phyloP scores from a whole-genome alignment of 2,329 filamentous ascomycete species.

The Trichophyton schoenleinii region DNA sequence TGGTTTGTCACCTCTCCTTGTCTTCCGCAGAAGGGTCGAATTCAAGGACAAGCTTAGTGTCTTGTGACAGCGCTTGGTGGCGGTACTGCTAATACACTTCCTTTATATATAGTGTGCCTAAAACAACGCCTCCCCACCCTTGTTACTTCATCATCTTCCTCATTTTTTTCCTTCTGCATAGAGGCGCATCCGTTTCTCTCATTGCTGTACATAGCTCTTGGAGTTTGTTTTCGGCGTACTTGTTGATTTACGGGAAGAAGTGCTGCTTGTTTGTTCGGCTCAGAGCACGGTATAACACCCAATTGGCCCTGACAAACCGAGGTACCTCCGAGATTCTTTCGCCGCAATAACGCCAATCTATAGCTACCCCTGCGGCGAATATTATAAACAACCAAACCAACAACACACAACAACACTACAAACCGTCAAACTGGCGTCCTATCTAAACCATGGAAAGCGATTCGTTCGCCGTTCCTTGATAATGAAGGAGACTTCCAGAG shows the following conservation, averaged over 20 bases:
- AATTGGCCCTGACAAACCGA: slow-evolving; percentile 1
- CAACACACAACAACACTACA: background rate
- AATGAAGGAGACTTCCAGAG: background rate
- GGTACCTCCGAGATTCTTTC: background rate
- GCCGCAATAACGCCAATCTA: background rate
- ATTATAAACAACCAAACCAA: background rate
- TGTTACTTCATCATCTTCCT: background rate
- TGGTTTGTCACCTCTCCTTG: background rate
- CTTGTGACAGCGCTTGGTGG: slow-evolving; percentile 2
- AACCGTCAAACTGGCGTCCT: slow-evolving; percentile 29
- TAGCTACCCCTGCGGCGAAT: background rate
- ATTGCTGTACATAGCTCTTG: slow-evolving; percentile 2
- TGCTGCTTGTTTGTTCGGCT: background rate
- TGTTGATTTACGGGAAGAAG: background rate
- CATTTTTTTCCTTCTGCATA: background rate
- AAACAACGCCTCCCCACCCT: background rate
- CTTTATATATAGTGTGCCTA: background rate
- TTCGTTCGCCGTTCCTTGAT: slow-evolving; percentile 28
- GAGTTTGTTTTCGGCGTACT: background rate
- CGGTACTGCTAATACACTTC: background rate
- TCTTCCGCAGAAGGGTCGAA: background rate
- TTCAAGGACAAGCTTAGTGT: background rate
- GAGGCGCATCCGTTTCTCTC: background rate
- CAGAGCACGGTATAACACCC: background rate
- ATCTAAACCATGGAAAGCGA: slow-evolving; percentile 37